A percentile compares a stretch with the other conserved stretches of the same genome.
phyloP scores from a whole-genome alignment of 2,329 filamentous ascomycete species.

The Ophiocordyceps camponoti-saundersi region DNA sequence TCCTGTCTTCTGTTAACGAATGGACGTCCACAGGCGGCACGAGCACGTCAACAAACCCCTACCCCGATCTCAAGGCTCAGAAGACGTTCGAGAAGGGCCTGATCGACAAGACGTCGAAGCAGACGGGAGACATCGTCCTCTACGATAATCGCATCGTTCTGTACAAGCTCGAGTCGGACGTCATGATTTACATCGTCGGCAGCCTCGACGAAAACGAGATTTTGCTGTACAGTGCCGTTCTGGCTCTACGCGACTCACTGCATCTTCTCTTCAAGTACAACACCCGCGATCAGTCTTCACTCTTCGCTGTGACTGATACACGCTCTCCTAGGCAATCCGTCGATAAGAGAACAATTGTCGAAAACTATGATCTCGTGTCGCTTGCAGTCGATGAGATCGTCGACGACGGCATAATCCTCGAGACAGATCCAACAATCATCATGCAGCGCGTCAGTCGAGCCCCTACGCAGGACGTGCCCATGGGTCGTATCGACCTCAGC shows the following conservation, averaged over 20 bases:
- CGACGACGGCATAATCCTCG: constrained; percentile 89
- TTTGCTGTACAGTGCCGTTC: constrained; percentile 81
- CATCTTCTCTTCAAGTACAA: constrained; percentile 82
- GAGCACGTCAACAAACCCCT: constrained; percentile 51
- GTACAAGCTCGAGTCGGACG: constrained; percentile 95
- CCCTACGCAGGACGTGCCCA: constrained; percentile 75
- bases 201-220: constrained; percentile 92
- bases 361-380: constrained; percentile 94
- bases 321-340: constrained; percentile 57
- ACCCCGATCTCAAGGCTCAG: constrained; percentile 80
- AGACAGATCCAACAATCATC: constrained; percentile 91
- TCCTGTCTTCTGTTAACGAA: not conserved
- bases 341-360: constrained; percentile 92
- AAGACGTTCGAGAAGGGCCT: constrained; percentile 95
- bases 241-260: constrained; percentile 78
- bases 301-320: constrained; percentile 1
- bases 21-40: constrained; percentile 17
- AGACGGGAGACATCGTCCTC: constrained; percentile 87
- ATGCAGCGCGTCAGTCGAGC: constrained; percentile 84
- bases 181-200: constrained; percentile 90
- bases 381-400: constrained; percentile 91
- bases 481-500: constrained; percentile 88
- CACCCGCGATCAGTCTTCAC: not conserved
- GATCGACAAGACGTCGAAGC: constrained; percentile 88
- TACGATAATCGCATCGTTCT: constrained; percentile 94